Evolutionary conservation across 2,329 filamentous ascomycete species (phyloP), one percentile per base, ranked within the genome.

Genomic region (Colletotrichum sp.): DNA sequence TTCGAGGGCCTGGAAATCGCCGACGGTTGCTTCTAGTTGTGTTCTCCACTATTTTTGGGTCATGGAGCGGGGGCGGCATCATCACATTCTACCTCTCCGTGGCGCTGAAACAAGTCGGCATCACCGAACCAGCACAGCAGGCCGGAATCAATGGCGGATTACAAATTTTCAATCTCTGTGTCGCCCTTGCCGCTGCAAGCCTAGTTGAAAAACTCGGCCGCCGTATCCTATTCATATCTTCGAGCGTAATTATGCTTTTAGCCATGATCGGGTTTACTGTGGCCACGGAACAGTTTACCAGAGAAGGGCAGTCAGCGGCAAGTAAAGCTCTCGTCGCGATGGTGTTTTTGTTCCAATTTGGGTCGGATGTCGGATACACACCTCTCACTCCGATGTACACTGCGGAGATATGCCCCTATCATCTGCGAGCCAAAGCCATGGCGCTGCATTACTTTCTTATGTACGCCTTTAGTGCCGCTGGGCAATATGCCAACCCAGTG

Each of bases 211-310:
- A 78, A 12, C 76, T 81, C 16, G 81, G 80, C 8, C 80, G 81
- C 8, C 79, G 81, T 5, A 75, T 77, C 9, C 63, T 78, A 6
- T 77, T 82, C 13, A 78, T 78, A 57, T 75, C 79, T 15, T 76
- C 78, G 5, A 76, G 75, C 18, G 28, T 76, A 3, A 78, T 80
- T 5, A 79, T 85, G 81, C 71, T 85, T 2, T 36, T 79, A 3
- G 79, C 83, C 5, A 85, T 85, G 30, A 81, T 81, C 7, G 79
- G 79, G 2, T 83, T 83, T 81, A 85, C 83, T 0, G 79, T 83
- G 24, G 79, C 81, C 10, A 83, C 84, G 1, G 83, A 82, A 0
- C 75, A 79, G 9, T 85, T 82, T 72, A 79, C 80, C 8, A 75
- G 81, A 21, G 83, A 80, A 1, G 76, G 77, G 2, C 76, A 74